Conservation (phyloP, 768 basidiomycete genomes). For the Suillus lakei region DNA sequence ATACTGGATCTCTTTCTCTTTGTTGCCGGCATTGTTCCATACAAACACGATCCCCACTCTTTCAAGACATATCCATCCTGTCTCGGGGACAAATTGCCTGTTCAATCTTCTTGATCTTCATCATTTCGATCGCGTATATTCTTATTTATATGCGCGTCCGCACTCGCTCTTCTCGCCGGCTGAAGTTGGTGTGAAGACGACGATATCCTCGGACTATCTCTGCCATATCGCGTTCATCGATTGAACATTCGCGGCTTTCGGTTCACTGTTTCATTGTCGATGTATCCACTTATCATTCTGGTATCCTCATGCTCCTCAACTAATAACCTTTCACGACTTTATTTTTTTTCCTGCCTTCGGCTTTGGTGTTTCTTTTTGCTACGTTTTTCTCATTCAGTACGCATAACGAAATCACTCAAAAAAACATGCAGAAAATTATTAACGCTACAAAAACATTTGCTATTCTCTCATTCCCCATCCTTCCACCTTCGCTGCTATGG, state of each 20-base stretch:
- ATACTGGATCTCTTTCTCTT: conserved; percentile 37
- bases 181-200: conserved; percentile 21
- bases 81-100: conserved; percentile 48
- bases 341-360: conserved; percentile 30
- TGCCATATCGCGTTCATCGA: conserved; percentile 40
- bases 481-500: conserved; percentile 16
- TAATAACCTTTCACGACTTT: conserved; percentile 44
- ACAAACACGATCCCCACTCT: conserved; percentile 32
- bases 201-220: conserved; percentile 39
- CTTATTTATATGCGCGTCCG: conserved; percentile 34
- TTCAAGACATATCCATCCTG: conserved; percentile 71
- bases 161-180: conserved; percentile 14
- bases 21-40: conserved; percentile 22
- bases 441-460: conserved; percentile 57
- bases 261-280: conserved; percentile 32
- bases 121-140: conserved; percentile 34
- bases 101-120: conserved; percentile 29
- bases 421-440: conserved; percentile 42
- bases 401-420: conserved; percentile 37
- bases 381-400: conserved; percentile 37
- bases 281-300: conserved; percentile 36
- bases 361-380: conserved; percentile 42
- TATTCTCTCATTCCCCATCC: conserved; percentile 15
- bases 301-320: conserved; percentile 39
- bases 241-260: conserved; percentile 36